These are phyloP conservation scores for Agaricus subrufescens DNA, from an alignment of 768 basidiomycete genomes.

Conservation along the genomic window DNA sequence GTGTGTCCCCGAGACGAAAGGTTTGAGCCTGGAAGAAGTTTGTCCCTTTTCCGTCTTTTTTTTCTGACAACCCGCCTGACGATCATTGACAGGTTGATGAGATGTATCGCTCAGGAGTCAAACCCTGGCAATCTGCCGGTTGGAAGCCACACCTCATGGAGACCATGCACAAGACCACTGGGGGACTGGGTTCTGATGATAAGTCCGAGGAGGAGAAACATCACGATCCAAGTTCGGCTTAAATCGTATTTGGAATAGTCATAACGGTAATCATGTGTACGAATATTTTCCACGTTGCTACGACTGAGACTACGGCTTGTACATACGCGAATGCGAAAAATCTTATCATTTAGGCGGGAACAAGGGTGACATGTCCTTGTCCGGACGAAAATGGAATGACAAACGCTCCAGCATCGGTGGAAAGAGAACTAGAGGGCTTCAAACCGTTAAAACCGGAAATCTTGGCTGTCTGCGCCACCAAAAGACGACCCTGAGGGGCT, in stretches of 20 bases:
- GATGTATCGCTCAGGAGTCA: slow-evolving; percentile 61
- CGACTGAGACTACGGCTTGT: background rate
- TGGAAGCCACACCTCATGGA: slow-evolving; percentile 55
- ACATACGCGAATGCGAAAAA: background rate
- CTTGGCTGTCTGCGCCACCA: slow-evolving; percentile 38
- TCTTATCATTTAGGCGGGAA: slow-evolving; percentile 1
- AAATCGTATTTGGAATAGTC: background rate
- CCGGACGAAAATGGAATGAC: slow-evolving; percentile 39
- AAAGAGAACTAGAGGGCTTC: slow-evolving; percentile 31
- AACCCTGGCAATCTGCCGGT: slow-evolving; percentile 57
- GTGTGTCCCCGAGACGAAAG: slow-evolving; percentile 79
- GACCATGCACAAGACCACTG: slow-evolving; percentile 26
- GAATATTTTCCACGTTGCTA: background rate
- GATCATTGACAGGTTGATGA: slow-evolving; percentile 53
- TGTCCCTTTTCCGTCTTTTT: slow-evolving; percentile 5
- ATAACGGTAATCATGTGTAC: background rate
- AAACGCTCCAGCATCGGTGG: slow-evolving; percentile 41
- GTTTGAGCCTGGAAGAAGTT: slow-evolving; percentile 70
- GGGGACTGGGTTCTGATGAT: slow-evolving; percentile 9
- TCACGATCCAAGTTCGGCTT: background rate
- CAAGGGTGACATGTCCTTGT: slow-evolving; percentile 29
- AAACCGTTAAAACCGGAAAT: slow-evolving; percentile 34
- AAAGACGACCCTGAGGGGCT: slow-evolving; percentile 40
- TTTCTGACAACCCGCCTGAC: background rate
- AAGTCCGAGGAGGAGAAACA: slow-evolving; percentile 13